A percentile compares a stretch with the other conserved stretches of the same genome.
Conservation (phyloP, 2,329 filamentous ascomycete species). For the Claviceps sp. region DNA sequence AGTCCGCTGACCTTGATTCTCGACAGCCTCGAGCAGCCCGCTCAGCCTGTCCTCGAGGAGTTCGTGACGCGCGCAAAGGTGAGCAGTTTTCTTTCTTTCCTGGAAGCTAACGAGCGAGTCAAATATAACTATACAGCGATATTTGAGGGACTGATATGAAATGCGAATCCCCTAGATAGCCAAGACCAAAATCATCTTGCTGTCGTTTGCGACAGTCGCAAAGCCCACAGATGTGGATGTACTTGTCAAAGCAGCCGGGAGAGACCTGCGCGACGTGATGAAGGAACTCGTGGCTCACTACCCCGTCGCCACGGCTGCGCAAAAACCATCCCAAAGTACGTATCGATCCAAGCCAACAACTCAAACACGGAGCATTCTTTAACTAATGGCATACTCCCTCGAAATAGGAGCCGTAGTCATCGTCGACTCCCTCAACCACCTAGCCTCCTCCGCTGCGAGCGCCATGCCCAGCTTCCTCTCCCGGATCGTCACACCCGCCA, state of each 20-base stretch:
- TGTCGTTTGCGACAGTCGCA: conserved; percentile 64
- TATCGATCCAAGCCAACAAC: background rate
- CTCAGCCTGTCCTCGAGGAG: conserved; percentile 54
- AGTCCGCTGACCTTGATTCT: conserved; percentile 80
- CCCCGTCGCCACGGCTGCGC: conserved; percentile 23
- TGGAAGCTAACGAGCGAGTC: no score
- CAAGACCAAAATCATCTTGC: conserved; percentile 57
- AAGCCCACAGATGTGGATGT: conserved; percentile 51
- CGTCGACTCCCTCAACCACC: conserved; percentile 64
- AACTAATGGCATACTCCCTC: background rate
- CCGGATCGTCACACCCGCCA: conserved; percentile 48
- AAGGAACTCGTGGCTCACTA: conserved; percentile 46
- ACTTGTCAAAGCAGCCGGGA: conserved; percentile 52
- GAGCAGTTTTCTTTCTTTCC: background rate
- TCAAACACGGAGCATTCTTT: background rate
- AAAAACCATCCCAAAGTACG: conserved; percentile 31
- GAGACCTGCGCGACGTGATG: conserved; percentile 40
- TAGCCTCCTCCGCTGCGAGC: conserved; percentile 40
- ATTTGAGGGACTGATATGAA: background rate
- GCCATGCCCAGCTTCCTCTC: conserved; percentile 57
- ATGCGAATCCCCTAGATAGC: conserved; percentile 27
- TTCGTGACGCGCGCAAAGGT: conserved; percentile 66
- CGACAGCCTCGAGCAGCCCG: conserved; percentile 74
- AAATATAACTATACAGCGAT: no score
- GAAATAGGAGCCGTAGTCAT: conserved; percentile 56